Percentiles rank a stretch among this genome's conserved stretches.
Evolutionary conservation across 208 protist species (phyloP).

Genomic region (Leishmania amazonensis): DNA sequence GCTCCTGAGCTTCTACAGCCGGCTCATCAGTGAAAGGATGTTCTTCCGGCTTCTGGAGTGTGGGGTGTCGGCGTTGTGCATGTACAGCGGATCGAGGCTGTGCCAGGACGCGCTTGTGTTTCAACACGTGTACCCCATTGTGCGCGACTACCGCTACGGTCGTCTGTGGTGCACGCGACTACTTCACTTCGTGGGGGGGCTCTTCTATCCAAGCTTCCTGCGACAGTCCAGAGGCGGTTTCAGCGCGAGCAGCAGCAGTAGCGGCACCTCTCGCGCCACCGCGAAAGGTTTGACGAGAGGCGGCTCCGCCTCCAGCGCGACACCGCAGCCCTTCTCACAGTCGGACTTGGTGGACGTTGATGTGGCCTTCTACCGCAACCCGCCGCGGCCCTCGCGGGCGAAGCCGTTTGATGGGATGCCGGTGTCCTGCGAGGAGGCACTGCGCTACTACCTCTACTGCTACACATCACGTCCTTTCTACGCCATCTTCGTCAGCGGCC

Average conservation of each 20-base stretch:
- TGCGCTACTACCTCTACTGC: conserved; percentile 54
- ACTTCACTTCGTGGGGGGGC: conserved; percentile 21
- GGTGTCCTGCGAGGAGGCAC: conserved; percentile 30
- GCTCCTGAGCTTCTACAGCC: conserved; percentile 31
- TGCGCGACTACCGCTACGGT: conserved; percentile 67
- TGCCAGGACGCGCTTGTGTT: conserved; percentile 58
- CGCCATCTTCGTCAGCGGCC: conserved; percentile 39
- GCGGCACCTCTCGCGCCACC: not conserved
- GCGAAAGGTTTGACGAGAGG: not conserved
- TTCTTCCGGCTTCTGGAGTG: conserved; percentile 61
- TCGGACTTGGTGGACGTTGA: conserved; percentile 6
- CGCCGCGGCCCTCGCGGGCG: conserved; percentile 18
- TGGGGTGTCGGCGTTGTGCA: conserved; percentile 39
- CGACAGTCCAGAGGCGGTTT: conserved; percentile 11
- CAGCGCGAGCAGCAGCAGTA: not conserved
- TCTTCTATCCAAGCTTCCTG: conserved; percentile 42
- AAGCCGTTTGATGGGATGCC: conserved; percentile 38
- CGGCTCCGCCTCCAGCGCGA: not conserved
- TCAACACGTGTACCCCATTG: conserved; percentile 50
- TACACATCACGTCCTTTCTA: conserved; percentile 43
- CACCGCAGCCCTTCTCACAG: not conserved
- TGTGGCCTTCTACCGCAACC: conserved; percentile 12
- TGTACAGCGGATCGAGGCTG: conserved; percentile 28
- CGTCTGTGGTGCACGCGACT: conserved; percentile 53
- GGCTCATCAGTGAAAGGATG: conserved; percentile 39